These are phyloP conservation scores for Lactifluus subvellereus DNA, from an alignment of 768 basidiomycete genomes.

Conservation along the genomic window DNA sequence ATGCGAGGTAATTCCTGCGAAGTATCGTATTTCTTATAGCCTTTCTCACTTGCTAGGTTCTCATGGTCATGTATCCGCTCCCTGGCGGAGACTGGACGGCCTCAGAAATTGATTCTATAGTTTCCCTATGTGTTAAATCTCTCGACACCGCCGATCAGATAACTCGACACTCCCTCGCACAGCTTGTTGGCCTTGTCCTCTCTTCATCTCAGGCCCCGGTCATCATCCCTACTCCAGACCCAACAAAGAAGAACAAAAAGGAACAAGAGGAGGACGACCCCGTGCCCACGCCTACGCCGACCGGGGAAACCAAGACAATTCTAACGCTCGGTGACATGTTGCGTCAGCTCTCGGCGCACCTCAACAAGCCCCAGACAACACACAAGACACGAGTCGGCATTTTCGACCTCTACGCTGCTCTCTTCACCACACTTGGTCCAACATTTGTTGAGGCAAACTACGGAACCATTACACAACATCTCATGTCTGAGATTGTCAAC, in stretches of 20 bases:
- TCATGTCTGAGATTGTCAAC: constrained; percentile 72
- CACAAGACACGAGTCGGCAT: constrained; percentile 78
- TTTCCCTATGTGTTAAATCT: constrained; percentile 60
- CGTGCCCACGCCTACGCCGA: constrained; percentile 39
- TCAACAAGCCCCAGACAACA: constrained; percentile 66
- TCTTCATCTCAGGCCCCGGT: constrained; percentile 75
- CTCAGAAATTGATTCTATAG: constrained; percentile 71
- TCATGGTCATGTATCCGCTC: constrained; percentile 53
- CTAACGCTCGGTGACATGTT: constrained; percentile 78
- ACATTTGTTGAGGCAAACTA: constrained; percentile 81
- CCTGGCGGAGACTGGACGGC: constrained; percentile 52
- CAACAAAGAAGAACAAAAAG: constrained; percentile 56
- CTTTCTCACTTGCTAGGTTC: constrained; percentile 36
- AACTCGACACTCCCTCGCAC: constrained; percentile 74
- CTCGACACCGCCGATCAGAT: constrained; percentile 80
- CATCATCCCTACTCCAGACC: constrained; percentile 39
- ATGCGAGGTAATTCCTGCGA: constrained; percentile 49
- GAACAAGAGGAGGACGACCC: constrained; percentile 57
- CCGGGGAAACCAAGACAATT: constrained; percentile 61
- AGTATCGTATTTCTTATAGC: background rate
- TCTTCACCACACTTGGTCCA: constrained; percentile 70
- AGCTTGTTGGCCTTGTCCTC: constrained; percentile 78
- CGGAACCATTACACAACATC: constrained; percentile 66
- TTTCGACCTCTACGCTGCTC: constrained; percentile 79
- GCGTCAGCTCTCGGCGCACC: constrained; percentile 65